phyloP scores from a whole-genome alignment of 2,329 filamentous ascomycete species.

The Macrophomina phaseolina region DNA sequence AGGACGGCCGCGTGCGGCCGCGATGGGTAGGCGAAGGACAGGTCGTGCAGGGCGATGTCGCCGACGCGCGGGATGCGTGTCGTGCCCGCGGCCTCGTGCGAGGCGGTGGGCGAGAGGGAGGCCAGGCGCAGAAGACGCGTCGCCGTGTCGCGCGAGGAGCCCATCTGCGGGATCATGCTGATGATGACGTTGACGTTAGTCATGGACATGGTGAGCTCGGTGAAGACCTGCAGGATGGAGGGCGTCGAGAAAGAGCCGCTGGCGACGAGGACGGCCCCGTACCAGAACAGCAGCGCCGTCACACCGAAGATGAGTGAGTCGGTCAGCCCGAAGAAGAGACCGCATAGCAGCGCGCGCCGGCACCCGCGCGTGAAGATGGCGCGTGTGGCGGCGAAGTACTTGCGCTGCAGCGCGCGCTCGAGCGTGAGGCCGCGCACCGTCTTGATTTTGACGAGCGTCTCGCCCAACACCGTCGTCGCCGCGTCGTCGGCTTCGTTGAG shows the following conservation, averaged over 20 bases:
- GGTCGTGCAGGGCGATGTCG: conserved; percentile 64
- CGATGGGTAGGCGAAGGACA: conserved; percentile 76
- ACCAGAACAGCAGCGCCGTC: conserved; percentile 83
- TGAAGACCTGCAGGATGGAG: conserved; percentile 74
- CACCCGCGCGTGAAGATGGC: conserved; percentile 66
- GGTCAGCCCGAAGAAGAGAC: conserved; percentile 77
- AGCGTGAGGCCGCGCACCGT: conserved; percentile 78
- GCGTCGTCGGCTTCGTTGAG: conserved; percentile 68
- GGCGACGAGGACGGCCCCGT: conserved; percentile 70
- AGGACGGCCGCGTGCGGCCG: conserved; percentile 62
- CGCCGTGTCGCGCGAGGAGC: conserved; percentile 73
- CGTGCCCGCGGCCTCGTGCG: conserved; percentile 64
- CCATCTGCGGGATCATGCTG: conserved; percentile 79
- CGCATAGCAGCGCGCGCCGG: conserved; percentile 69
- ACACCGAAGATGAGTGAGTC: conserved; percentile 75
- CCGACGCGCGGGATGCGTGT: conserved; percentile 51
- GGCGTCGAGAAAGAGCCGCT: conserved; percentile 57
- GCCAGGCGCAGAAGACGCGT: conserved; percentile 74
- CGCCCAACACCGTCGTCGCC: conserved; percentile 69
- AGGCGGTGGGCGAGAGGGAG: conserved; percentile 59
- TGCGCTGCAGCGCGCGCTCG: conserved; percentile 71
- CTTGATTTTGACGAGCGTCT: conserved; percentile 79
- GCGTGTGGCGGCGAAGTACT: conserved; percentile 61
- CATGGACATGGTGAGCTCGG: conserved; percentile 83
- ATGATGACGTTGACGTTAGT: conserved; percentile 73